Evolutionary conservation across 352 stramenopile genomes (phyloP), one percentile per base, ranked within the genome.

Genomic region (Phytopythium montanum): DNA sequence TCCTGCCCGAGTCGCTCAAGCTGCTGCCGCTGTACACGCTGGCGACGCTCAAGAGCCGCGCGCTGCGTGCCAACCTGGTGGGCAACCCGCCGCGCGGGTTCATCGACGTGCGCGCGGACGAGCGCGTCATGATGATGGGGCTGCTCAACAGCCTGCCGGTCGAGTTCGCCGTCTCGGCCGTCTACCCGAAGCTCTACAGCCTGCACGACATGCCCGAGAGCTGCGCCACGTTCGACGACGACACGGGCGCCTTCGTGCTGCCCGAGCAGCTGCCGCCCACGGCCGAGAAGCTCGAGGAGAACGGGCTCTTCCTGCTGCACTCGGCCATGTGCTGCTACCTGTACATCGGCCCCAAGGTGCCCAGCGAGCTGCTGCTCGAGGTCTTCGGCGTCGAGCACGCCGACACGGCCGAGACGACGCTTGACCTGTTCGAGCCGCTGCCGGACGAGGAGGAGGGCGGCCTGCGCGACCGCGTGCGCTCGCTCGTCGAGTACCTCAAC

Each of bases 1-100:
- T 97, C 39, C 70, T 97, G 21, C 91, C 91, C 16, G 91, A 97
- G 61, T 93, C 89, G 56, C 79, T 97, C 28, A 96, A 97, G 71
- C 59, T 97, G 44, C 64, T 97, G 65, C 91, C 91, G 33, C 64
- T 97, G 23, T 97, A 96, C 80, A 95, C 81, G 28, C 62, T 96
- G 33, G 82, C 81, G 55, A 87, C 87, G 18, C 66, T 97, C 21
- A 97, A 97, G 71, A 92, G 79, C 54, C 78, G 86, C 29, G 88
- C 87, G n/a, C 64, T 97, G 31, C 81, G 90, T 42, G 83, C 70
- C 36, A 97, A 97, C 57, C 59, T 93, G 23, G 85, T 79, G 25
- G 85, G 80, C 8, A 89, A 92, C 48, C 81, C 84, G 39, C 79
- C 86, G 21, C 83, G 86, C 39, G 83, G 84, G 33, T 89, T 92